Evolutionary conservation across 2,329 filamentous ascomycete species (phyloP).

Genomic region (Verticillium alfalfae): DNA sequence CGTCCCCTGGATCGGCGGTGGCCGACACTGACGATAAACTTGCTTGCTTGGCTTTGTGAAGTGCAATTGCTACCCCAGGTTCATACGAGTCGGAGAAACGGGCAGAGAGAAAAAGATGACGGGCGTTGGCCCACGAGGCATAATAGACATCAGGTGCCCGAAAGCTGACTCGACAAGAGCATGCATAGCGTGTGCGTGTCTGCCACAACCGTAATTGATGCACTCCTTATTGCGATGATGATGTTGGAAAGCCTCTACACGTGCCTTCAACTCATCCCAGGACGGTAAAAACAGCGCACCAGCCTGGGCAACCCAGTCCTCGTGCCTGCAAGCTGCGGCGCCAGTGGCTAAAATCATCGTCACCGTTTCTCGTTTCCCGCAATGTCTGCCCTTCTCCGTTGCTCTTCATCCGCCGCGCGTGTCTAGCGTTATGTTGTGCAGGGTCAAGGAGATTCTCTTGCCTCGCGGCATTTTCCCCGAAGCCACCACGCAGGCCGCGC

Average conservation of each 20-base stretch:
- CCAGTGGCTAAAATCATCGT: neutral
- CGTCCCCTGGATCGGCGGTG: neutral
- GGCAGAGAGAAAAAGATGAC: neutral
- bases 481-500: slow-evolving; percentile 1
- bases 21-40: neutral
- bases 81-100: neutral
- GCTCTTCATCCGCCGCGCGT: neutral
- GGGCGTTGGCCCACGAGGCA: too few species aligned
- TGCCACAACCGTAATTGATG: too few species aligned
- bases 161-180: too few species aligned
- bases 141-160: too few species aligned
- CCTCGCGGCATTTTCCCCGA: slow-evolving; percentile 1
- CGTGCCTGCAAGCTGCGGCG: neutral
- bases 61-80: neutral
- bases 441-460: neutral
- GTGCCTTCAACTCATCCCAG: too few species aligned
- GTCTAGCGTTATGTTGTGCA: neutral
- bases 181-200: too few species aligned
- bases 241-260: too few species aligned
- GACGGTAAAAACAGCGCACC: neutral
- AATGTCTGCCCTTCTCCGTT: neutral
- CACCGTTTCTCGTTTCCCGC: neutral
- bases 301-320: neutral
- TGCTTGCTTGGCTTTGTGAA: neutral
- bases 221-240: too few species aligned